Conservation (phyloP, 2,329 filamentous ascomycete genomes). For the Nemania sp. region DNA sequence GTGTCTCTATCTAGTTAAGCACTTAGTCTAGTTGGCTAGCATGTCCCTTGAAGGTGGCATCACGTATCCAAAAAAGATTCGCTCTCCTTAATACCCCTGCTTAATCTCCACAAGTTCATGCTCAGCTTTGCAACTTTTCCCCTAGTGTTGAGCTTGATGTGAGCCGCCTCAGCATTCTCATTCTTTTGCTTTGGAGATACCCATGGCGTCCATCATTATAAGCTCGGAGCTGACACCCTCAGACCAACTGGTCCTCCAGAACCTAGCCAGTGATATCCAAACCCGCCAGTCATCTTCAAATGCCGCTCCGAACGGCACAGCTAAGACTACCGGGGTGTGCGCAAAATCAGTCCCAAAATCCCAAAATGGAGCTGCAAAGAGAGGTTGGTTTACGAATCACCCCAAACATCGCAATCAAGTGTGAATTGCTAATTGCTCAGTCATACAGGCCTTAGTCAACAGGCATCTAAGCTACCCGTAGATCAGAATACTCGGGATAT, state of each 20-base stretch:
- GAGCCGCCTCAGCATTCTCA: constrained; percentile 7
- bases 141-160: constrained; percentile 18
- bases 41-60: neutral
- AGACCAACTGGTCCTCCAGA: constrained; percentile 56
- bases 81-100: constrained; percentile 7
- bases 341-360: constrained; percentile 18
- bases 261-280: constrained; percentile 56
- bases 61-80: constrained; percentile 1
- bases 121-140: constrained; percentile 9
- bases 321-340: constrained; percentile 24
- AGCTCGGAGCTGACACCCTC: constrained; percentile 57
- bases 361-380: constrained; percentile 30
- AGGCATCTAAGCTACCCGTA: constrained; percentile 31
- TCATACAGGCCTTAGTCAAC: constrained; percentile 27
- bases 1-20: too few relatives aligned
- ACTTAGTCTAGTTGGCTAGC: too few relatives aligned
- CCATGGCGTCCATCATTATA: constrained; percentile 50
- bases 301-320: constrained; percentile 19
- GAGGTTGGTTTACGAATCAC: constrained; percentile 22
- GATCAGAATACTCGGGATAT: constrained; percentile 50
- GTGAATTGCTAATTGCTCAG: neutral
- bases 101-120: constrained; percentile 4
- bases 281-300: constrained; percentile 36
- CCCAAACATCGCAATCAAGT: neutral
- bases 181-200: neutral